Evolutionary conservation across 345 rosid genomes (phyloP), one percentile per base, ranked within the genome.

Genomic region (Dovyalis caffra): DNA sequence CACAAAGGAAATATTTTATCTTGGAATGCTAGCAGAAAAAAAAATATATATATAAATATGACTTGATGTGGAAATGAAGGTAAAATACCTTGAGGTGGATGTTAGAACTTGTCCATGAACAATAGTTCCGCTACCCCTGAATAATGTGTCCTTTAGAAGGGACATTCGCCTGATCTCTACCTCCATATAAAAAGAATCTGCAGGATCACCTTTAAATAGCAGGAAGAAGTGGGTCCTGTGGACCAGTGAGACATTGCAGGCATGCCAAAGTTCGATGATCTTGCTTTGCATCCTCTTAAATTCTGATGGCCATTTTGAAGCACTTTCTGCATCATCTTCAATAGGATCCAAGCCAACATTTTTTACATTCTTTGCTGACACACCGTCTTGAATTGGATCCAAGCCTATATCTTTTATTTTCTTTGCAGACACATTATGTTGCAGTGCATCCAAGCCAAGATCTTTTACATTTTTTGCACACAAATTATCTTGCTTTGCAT

Each of bases 181-280:
- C 78, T 93, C 98, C 96, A 93, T 82, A 85, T 93, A 93, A 78
- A 91, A 83, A 12, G 88, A 86, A 78, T 95, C 96, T 66, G 88
- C 78, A 23, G 88, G 89, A 80, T 91, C 94, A 58, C 98, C 98
- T 76, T 89, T 89, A 74, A 90, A 88, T 51, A 89, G 85, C 76
- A 92, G 86, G 84, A 87, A 93, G 84, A 93, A 93, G 90, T 95
- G 91, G 83, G 92, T 87, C 81, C 98, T 84, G 83, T 95, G 99
- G 65, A 88, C 88, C 88, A 93, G 77, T 53, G 96, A 85, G 37
- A 91, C 86, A 65, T 86, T 89, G 86, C 97, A 91, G 64, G 75
- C 83, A 74, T 93, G 87, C 98, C 98, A 91, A 31, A 93, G 90
- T 85, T 87, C 91, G 73, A 93, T 83, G 51, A 93, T 91, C 87